A percentile compares a stretch with the other conserved stretches of the same genome.
phyloP scores from a whole-genome alignment of 352 stramenopile species.

The Blastocystis sp. region DNA sequence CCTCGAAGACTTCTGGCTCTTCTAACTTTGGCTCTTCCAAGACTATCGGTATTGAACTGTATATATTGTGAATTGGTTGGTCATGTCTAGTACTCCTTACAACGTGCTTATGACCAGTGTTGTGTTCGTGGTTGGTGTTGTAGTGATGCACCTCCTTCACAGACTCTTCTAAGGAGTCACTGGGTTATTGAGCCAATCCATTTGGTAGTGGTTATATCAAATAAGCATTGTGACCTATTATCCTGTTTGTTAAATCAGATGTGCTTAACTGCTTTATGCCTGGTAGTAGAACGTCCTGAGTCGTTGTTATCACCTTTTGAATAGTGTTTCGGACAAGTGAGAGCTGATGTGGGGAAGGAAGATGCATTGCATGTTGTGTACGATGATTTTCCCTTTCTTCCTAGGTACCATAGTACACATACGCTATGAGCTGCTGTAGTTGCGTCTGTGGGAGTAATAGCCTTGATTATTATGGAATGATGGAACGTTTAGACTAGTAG shows the following conservation, averaged over 20 bases:
- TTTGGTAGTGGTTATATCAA: constrained; percentile 48
- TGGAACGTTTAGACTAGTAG: no score
- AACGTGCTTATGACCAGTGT: constrained; percentile 43
- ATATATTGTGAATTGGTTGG: neutral
- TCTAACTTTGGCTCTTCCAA: constrained; percentile 21
- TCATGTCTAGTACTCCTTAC: constrained; percentile 45
- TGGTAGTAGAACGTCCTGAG: neutral
- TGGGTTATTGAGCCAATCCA: neutral
- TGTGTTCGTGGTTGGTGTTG: constrained; percentile 47
- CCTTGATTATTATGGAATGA: no score
- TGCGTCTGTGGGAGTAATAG: no score
- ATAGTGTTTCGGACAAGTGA: neutral
- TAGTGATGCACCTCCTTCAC: constrained; percentile 55
- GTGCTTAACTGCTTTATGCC: neutral
- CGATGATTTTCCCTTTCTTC: neutral
- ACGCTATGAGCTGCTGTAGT: no score
- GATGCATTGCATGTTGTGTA: neutral
- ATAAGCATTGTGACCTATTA: constrained; percentile 14
- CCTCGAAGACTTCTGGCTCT: neutral
- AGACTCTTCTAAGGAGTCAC: constrained; percentile 41
- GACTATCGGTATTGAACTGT: constrained; percentile 50
- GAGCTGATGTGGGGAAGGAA: no score
- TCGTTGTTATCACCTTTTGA: neutral
- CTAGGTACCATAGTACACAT: neutral
- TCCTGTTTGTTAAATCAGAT: neutral